These are phyloP conservation scores for Geotrichum australiense DNA, from an alignment of 1,139 yeast species.

Conservation along the genomic window DNA sequence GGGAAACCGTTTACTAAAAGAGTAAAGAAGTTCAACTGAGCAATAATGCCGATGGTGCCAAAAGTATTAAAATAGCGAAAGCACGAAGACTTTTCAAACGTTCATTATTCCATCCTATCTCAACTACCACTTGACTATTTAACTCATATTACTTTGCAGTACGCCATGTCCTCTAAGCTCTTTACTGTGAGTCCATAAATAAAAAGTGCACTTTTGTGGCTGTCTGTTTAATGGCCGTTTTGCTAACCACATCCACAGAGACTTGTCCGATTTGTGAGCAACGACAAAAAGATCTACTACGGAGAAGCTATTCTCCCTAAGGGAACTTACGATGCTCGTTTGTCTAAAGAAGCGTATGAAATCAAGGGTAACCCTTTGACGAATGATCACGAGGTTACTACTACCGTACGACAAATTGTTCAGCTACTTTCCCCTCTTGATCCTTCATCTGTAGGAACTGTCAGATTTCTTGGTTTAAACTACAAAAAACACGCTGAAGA, in stretches of 20 bases:
- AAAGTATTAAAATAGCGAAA: no score
- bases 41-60: no score
- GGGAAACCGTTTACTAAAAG: no score
- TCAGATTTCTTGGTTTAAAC: conserved; percentile 35
- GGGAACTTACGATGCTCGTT: conserved; percentile 30
- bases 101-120: no score
- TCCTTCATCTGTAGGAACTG: conserved; percentile 28
- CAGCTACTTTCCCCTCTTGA: conserved; percentile 24
- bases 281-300: conserved; percentile 37
- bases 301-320: conserved; percentile 41
- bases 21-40: no score
- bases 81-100: no score
- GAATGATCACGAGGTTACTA: conserved; percentile 9
- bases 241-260: neutral
- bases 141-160: no score
- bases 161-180: conserved; percentile 4
- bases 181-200: neutral
- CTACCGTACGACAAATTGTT: conserved; percentile 4
- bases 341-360: conserved; percentile 35
- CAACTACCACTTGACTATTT: no score
- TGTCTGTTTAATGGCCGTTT: neutral
- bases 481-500: conserved; percentile 31
- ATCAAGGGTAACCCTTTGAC: conserved; percentile 24
- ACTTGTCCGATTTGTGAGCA: conserved; percentile 13
- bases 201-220: no score